Evolutionary conservation across 306 rosid species (phyloP), one percentile per base, ranked within the genome.

Genomic region (Glycine soja): DNA sequence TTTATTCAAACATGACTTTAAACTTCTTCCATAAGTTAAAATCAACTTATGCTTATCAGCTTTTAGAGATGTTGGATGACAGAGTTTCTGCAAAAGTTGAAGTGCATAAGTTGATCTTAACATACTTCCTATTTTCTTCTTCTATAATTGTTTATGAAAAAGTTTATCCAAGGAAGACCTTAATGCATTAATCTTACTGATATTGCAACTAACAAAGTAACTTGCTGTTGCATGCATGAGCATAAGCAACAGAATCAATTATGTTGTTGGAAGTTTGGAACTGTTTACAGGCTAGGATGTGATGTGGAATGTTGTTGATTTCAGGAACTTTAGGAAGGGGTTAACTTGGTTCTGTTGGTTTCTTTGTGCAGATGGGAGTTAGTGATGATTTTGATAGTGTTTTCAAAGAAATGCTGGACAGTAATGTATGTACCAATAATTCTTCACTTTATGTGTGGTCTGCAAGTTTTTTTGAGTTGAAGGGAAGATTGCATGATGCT

Each of bases 401-500:
- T 52, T 91, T 90, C 74, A 73, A 62, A 51, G 94, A 88, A 82
- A 82, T 91, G 93, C 13, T 91, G 79, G 80, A 90, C 56, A 79
- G 79, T 30, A 80, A 89, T 67, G 81, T 93, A 77, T 93, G 98
- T 77, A 64, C 77, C 72, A 83, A 81, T 5, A 77, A 90, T 54
- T 77, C 97, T 72, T 71, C 80, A 63, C 92, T 84, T 70, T 84
- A 84, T 80, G 87, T 84, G 47, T 84, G 80, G 77, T 74, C 87
- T 80, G 87, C 87, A 0, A 58, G 81, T 69, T 79, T 84, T 30
- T 84, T 84, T 62, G 87, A 84, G 78, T 76, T 51, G 7, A 91
- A 90, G 81, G 95, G 88, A 83, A 90, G 84, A 79, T 75, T 91
- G 76, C 80, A 47, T 1, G 89, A 95, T 53, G 99, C 99, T 9